These are phyloP conservation scores for Physcia stellaris DNA, from an alignment of 495 filamentous ascomycete genomes.

Conservation along the genomic window DNA sequence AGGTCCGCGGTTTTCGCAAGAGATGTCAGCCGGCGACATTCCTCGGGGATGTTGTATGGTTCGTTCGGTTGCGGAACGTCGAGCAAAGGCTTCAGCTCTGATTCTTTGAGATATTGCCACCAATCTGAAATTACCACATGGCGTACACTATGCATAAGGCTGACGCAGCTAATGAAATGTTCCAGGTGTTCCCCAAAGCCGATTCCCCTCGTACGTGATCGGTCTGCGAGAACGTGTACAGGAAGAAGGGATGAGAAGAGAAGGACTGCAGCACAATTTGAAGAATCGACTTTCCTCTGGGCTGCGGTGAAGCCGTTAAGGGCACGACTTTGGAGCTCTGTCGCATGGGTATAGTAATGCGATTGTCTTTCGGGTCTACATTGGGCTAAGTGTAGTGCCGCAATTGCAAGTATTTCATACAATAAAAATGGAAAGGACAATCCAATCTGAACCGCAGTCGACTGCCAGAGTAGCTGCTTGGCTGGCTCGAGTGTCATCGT, in stretches of 20 bases:
- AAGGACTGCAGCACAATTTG: constrained; percentile 30
- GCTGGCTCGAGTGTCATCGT: neutral
- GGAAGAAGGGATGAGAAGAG: constrained; percentile 36
- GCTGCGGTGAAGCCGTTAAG: constrained; percentile 28
- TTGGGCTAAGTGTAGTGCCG: constrained; percentile 29
- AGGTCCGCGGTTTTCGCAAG: constrained; percentile 7
- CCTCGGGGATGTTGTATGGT: neutral
- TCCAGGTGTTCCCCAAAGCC: constrained; percentile 27
- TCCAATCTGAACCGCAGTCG: neutral
- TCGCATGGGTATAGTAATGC: constrained; percentile 30
- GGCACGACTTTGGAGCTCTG: constrained; percentile 35
- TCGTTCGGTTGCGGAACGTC: constrained; percentile 8
- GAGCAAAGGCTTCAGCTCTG: constrained; percentile 18
- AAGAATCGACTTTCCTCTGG: constrained; percentile 12
- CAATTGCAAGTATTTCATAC: constrained; percentile 29
- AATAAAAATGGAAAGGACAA: constrained; percentile 27
- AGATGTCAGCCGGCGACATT: neutral
- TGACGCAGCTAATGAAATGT: constrained; percentile 26
- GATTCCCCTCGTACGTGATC: constrained; percentile 11
- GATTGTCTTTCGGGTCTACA: constrained; percentile 16
- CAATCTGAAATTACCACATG: constrained; percentile 16
- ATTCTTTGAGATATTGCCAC: too few species aligned
- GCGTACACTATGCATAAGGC: constrained; percentile 30
- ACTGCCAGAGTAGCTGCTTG: constrained; percentile 7
- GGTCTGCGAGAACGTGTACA: constrained; percentile 33